Evolutionary conservation across 2,329 filamentous ascomycete species (phyloP).

Genomic region (Botrytis byssoidea): DNA sequence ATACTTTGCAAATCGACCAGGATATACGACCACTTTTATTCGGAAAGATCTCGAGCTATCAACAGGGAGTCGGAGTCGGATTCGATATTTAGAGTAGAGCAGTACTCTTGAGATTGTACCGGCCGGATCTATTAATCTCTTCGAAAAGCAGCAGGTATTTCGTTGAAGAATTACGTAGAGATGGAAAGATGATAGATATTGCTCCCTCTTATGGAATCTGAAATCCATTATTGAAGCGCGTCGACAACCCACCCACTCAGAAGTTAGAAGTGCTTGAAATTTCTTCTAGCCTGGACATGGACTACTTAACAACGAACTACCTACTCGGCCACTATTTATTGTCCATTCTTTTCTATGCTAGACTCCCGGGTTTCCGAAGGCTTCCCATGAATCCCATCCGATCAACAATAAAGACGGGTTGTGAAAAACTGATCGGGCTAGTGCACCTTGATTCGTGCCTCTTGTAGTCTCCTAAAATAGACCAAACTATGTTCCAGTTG

Average conservation of each 20-base stretch:
- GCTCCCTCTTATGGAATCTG: background rate
- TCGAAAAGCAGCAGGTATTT: constrained; percentile 1
- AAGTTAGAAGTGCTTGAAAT: background rate
- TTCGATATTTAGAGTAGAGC: background rate
- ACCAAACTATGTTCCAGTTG: constrained; percentile 5
- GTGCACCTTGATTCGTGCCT: background rate
- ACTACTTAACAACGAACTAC: background rate
- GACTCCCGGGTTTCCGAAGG: background rate
- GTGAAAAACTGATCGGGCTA: background rate
- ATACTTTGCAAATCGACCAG: constrained; percentile 7
- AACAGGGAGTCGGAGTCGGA: background rate
- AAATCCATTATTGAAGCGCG: constrained; percentile 3
- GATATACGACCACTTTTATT: constrained; percentile 9
- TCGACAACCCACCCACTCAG: background rate
- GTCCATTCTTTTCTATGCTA: background rate
- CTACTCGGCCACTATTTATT: constrained; percentile 3
- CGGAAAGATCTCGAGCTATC: background rate
- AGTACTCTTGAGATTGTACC: background rate
- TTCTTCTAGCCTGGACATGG: background rate
- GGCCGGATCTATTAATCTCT: background rate
- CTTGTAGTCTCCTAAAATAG: background rate
- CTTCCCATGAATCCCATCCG: background rate
- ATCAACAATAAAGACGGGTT: constrained; percentile 3
- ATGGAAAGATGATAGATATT: background rate
- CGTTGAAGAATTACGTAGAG: background rate